Evolutionary conservation across 2,329 filamentous ascomycete genomes (phyloP).

Genomic region (Fusarium verrucosum): DNA sequence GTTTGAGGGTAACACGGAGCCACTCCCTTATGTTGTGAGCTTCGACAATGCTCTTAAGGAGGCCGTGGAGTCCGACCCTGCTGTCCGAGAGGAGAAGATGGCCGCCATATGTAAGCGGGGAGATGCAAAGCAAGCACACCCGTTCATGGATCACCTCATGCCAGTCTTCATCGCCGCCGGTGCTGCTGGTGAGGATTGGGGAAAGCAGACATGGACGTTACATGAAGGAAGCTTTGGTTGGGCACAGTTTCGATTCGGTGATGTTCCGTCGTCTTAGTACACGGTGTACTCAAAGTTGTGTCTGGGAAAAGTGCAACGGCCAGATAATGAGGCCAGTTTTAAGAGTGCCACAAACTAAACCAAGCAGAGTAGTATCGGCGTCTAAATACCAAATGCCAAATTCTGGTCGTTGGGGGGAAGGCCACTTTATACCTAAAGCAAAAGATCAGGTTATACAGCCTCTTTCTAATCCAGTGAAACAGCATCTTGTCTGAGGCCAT

Average conservation of each 20-base stretch:
- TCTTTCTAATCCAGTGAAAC: constrained; percentile 3
- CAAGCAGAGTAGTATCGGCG: neutral
- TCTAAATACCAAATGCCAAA: neutral
- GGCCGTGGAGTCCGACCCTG: constrained; percentile 61
- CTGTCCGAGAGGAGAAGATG: constrained; percentile 53
- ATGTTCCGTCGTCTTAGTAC: constrained; percentile 39
- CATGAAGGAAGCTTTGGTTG: constrained; percentile 58
- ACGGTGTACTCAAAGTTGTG: constrained; percentile 8
- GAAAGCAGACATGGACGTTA: constrained; percentile 56
- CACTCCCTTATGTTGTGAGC: constrained; percentile 65
- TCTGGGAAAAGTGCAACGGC: neutral
- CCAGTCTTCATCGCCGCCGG: constrained; percentile 59
- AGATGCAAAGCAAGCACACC: constrained; percentile 59
- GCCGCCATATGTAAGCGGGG: constrained; percentile 51
- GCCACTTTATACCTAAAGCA: neutral
- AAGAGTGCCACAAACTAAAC: neutral
- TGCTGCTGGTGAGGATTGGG: constrained; percentile 55
- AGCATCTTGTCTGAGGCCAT: constrained; percentile 13
- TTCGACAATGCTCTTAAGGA: constrained; percentile 76
- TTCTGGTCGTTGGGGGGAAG: neutral
- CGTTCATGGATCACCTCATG: constrained; percentile 62
- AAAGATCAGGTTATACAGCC: neutral
- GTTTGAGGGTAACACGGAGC: constrained; percentile 51
- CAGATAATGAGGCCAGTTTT: neutral
- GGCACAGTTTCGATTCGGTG: constrained; percentile 59